Evolutionary conservation across 139 green algal genomes (phyloP).

Genomic region (Marvania coccoides): DNA sequence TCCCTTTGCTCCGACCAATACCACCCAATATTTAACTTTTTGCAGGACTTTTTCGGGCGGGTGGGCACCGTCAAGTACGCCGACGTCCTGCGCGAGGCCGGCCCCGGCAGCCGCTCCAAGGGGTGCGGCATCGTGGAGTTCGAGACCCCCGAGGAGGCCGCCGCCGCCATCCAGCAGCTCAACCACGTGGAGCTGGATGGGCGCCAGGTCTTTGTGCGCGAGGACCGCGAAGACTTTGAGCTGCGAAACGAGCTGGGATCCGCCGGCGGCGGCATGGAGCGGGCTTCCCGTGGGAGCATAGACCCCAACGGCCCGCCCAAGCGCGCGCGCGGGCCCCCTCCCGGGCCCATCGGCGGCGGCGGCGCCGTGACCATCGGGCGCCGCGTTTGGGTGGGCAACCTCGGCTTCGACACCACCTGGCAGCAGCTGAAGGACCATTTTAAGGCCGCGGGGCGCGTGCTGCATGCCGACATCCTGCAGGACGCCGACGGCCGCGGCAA

Average conservation of each 20-base stretch:
- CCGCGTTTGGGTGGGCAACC: slow-evolving; percentile 62
- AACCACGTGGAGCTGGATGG: slow-evolving; percentile 43
- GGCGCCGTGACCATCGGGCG: slow-evolving; percentile 9
- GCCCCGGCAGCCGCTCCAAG: slow-evolving; percentile 22
- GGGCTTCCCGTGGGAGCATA: neutral
- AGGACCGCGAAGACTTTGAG: slow-evolving; percentile 31
- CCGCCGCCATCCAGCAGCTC: slow-evolving; percentile 53
- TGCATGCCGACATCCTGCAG: slow-evolving; percentile 52
- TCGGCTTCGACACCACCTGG: slow-evolving; percentile 53
- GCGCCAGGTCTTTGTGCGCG: slow-evolving; percentile 21
- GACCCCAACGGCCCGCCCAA: neutral
- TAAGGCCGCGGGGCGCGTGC: slow-evolving; percentile 41
- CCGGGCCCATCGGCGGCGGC: neutral
- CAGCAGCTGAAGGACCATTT: slow-evolving; percentile 73
- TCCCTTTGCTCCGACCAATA: too few relatives aligned
- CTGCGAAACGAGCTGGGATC: neutral
- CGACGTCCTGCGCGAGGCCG: slow-evolving; percentile 30
- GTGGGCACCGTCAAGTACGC: slow-evolving; percentile 25
- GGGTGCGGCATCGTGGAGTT: slow-evolving; percentile 80
- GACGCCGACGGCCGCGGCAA: slow-evolving; percentile 45
- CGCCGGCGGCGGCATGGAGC: neutral
- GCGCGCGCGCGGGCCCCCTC: too few relatives aligned
- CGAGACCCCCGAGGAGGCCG: slow-evolving; percentile 50
- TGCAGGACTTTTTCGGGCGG: slow-evolving; percentile 40
- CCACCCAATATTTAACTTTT: too few relatives aligned